Base-by-base conservation (phyloP, 257 asterid species). In the Craterostigma plantagineum region DNA sequence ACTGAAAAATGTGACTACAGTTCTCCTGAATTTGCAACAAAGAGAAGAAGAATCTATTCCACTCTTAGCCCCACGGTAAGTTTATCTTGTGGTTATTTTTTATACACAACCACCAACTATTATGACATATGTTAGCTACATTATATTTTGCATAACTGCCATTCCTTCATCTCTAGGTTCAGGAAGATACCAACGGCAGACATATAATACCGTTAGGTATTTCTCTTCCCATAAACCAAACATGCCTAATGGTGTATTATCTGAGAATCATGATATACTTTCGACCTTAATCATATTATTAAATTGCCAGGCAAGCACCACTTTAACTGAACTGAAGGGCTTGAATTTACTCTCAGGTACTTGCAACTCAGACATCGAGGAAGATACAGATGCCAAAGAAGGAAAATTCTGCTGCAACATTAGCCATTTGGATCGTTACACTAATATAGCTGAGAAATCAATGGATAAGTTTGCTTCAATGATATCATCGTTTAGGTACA, bases 401-500 rank as follows among this genome's bases (percentile, higher is more conserved):
- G 78, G 62, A 44, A 74, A 68, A 16, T 68, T 82, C 18, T 80
- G 90, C 4, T 65, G 92, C 61, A 65, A 74, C 57, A 76, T 87
- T 36, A 67, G 77, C 53, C 97, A 86, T 67, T 58, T 87, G 65
- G 76, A 68, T 9, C 70, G 64, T 16, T 87, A 79, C 42, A 71
- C 92, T 35, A 56, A 76, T 44, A 77, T 82, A 65, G 87, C 95
- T 0, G 92, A 76, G 67, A 79, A 74, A 53, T 82, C 98, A 9
- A 66, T 87, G 72, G 92, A 87, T 9, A 79, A 61, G 12, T 82
- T 87, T 55, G 83, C 72, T 37, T 74, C 93, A 0, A 73, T 70
- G 40, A 55, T 87, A 45, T 87, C 98, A 48, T 79, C 98, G 18
- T 87, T 71, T 59, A 68, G 62, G 56, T 87, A 61, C 73, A 73